Evolutionary conservation across 257 asterid genomes (phyloP).

Genomic region (Solanum rostratum): DNA sequence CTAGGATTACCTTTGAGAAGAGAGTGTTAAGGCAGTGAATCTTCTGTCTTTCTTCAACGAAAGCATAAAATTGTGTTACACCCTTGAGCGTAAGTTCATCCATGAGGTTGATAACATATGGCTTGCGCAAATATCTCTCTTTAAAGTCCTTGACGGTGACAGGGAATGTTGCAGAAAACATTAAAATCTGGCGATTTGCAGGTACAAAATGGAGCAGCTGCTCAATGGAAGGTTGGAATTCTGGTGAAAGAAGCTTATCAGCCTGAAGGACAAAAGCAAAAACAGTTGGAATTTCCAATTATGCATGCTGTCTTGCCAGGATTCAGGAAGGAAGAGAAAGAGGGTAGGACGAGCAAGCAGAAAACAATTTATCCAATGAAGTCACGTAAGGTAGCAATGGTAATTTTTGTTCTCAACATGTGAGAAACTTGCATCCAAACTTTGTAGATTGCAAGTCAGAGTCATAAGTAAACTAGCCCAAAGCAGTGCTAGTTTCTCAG

Average conservation of each 20-base stretch:
- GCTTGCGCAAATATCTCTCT: conserved; percentile 58
- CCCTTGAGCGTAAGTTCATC: conserved; percentile 94
- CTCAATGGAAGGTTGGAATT: conserved; percentile 81
- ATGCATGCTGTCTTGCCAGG: not conserved
- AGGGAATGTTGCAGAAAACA: conserved; percentile 92
- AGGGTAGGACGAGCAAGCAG: not conserved
- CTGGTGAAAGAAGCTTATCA: conserved; percentile 87
- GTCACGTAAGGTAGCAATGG: not conserved
- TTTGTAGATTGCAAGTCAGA: not conserved
- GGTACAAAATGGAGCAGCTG: conserved; percentile 65
- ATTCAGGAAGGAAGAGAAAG: not conserved
- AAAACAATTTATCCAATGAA: not conserved
- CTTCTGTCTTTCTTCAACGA: conserved; percentile 93
- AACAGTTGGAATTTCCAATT: not conserved
- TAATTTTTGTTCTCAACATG: not conserved
- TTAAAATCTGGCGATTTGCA: conserved; percentile 66
- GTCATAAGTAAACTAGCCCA: not conserved
- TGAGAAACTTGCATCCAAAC: not conserved
- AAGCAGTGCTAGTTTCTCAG: not conserved
- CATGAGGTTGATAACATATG: conserved; percentile 83
- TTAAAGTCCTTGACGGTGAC: conserved; percentile 79
- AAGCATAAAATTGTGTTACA: conserved; percentile 78
- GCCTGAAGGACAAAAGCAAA: conserved; percentile 49
- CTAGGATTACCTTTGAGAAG: conserved; percentile 52
- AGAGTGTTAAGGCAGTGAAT: conserved; percentile 85